Percentiles rank a stretch among this genome's conserved stretches.
Evolutionary conservation across 768 basidiomycete genomes (phyloP).

Genomic region (Mrakia blollopis): DNA sequence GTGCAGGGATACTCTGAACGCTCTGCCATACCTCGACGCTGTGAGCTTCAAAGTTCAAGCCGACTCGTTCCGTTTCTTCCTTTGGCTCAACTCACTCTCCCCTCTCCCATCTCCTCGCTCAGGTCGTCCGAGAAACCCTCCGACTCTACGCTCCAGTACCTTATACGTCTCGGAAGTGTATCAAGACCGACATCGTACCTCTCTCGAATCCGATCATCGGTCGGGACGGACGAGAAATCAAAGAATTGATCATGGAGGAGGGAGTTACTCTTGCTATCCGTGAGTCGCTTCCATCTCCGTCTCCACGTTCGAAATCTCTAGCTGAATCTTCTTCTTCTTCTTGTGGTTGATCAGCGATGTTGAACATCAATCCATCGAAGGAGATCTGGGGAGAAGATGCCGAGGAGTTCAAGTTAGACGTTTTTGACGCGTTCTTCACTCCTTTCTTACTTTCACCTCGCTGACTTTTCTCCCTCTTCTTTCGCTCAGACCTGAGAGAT

Average conservation of each 20-base stretch:
- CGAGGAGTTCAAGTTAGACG: slow-evolving; percentile 40
- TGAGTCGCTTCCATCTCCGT: slow-evolving; percentile 29
- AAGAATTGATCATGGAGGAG: slow-evolving; percentile 39
- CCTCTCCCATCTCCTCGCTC: no score
- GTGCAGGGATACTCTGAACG: neutral
- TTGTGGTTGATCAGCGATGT: slow-evolving; percentile 37
- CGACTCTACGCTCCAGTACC: slow-evolving; percentile 8
- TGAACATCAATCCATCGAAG: slow-evolving; percentile 38
- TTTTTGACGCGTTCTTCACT: neutral
- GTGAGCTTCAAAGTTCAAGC: neutral
- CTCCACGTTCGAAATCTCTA: neutral
- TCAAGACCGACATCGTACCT: slow-evolving; percentile 9
- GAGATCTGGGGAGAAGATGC: slow-evolving; percentile 43
- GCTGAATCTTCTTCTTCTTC: neutral
- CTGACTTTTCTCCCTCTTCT: neutral
- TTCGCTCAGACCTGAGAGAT: slow-evolving; percentile 32
- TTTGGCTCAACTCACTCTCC: no score
- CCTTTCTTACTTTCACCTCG: neutral
- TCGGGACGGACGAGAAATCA: slow-evolving; percentile 34
- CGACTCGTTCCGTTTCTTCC: no score
- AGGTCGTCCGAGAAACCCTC: slow-evolving; percentile 33
- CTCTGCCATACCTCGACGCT: slow-evolving; percentile 18
- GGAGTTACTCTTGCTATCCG: slow-evolving; percentile 40
- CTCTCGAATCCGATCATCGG: slow-evolving; percentile 1
- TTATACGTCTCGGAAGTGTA: neutral